These are phyloP conservation scores for Guyanaporus albipodus DNA, from an alignment of 768 basidiomycete genomes.

Conservation along the genomic window DNA sequence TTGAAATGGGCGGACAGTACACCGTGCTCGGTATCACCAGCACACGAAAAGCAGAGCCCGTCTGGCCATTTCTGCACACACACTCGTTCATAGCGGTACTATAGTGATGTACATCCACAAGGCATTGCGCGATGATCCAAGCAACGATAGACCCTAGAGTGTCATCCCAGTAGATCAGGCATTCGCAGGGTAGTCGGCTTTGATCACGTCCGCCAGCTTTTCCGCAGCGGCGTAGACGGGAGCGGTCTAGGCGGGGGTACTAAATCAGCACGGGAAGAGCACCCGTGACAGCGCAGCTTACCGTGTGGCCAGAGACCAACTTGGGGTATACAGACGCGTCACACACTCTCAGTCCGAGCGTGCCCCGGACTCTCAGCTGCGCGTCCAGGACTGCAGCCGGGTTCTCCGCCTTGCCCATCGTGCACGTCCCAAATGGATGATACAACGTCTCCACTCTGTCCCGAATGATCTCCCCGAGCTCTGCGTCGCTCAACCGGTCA, in stretches of 20 bases:
- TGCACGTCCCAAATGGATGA: conserved; percentile 40
- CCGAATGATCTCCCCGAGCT: conserved; percentile 34
- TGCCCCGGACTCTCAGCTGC: conserved; percentile 40
- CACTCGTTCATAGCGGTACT: no score
- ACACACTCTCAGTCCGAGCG: conserved; percentile 39
- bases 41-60: conserved; percentile 6
- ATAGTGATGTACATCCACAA: no score
- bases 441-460: conserved; percentile 39
- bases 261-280: not conserved
- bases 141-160: no score
- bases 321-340: conserved; percentile 46
- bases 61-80: conserved; percentile 32
- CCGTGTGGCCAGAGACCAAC: conserved; percentile 44
- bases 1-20: conserved; percentile 88
- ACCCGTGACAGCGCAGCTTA: conserved; percentile 17
- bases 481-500: conserved; percentile 29
- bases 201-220: conserved; percentile 33
- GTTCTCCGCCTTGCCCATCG: conserved; percentile 38
- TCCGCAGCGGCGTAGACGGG: conserved; percentile 33
- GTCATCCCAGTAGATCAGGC: not conserved
- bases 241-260: conserved; percentile 18
- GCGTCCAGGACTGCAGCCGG: conserved; percentile 41
- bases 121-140: no score
- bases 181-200: conserved; percentile 16
- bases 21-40: conserved; percentile 61